Conservation (phyloP, 192 early-diverging fungal genomes). For the Irineochytrium annulatum region DNA sequence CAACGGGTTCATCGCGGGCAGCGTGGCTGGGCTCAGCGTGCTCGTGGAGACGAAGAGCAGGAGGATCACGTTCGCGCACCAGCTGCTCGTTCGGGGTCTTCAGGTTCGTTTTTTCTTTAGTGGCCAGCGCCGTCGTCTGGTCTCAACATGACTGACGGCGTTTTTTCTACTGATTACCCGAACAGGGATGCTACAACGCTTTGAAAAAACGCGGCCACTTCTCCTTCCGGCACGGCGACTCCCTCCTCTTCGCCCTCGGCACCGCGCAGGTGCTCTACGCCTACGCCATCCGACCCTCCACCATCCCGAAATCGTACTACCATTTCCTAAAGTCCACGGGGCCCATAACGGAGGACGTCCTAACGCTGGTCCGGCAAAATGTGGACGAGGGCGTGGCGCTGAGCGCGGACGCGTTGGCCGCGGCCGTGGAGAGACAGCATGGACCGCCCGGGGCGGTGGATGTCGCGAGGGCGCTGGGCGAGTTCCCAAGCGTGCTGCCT, state of each 20-base stretch:
- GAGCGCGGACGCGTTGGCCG: neutral
- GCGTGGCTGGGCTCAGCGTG: constrained; percentile 33
- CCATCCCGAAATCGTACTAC: constrained; percentile 43
- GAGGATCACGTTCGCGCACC: constrained; percentile 42
- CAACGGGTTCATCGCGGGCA: constrained; percentile 34
- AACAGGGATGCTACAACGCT: constrained; percentile 39
- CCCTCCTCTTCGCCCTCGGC: constrained; percentile 40
- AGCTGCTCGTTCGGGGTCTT: constrained; percentile 16
- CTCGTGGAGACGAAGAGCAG: constrained; percentile 39
- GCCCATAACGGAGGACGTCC: neutral
- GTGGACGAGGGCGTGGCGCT: neutral
- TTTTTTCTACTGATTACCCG: no score
- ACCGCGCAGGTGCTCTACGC: constrained; percentile 46
- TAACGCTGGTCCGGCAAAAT: neutral
- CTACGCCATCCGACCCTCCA: constrained; percentile 41
- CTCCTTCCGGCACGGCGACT: constrained; percentile 40
- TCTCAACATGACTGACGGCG: no score
- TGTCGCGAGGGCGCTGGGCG: neutral
- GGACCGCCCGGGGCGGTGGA: constrained; percentile 2
- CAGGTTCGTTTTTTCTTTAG: neutral
- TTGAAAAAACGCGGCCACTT: constrained; percentile 36
- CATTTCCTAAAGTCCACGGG: constrained; percentile 22
- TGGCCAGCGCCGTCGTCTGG: no score
- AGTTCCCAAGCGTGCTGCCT: neutral
- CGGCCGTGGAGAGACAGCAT: neutral